A percentile compares a stretch with the other conserved stretches of the same genome.
Evolutionary conservation across 2,329 filamentous ascomycete genomes (phyloP).

Genomic region (Beauveria sp.): DNA sequence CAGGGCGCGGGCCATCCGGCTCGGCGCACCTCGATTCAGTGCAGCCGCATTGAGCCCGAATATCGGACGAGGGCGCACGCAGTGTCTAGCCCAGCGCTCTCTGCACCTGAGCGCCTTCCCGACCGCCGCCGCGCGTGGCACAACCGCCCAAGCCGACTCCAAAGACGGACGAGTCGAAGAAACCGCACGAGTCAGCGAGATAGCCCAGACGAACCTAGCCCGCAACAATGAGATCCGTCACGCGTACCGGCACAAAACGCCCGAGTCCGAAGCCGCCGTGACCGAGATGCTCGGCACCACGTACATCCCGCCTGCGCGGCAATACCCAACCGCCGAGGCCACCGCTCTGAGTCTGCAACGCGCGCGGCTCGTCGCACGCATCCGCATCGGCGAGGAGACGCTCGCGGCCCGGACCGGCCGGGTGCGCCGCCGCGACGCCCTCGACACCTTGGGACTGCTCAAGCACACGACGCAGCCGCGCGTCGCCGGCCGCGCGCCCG

Average conservation of each 20-base stretch:
- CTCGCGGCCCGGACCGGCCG: background rate
- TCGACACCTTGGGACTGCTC: slow-evolving; percentile 30
- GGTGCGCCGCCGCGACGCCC: background rate
- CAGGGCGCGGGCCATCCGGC: slow-evolving; percentile 1
- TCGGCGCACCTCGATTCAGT: background rate
- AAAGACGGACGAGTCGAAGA: background rate
- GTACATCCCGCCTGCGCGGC: slow-evolving; percentile 1
- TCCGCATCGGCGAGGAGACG: slow-evolving; percentile 5
- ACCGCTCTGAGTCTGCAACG: background rate
- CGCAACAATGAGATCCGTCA: background rate
- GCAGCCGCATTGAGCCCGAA: background rate
- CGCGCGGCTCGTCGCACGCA: slow-evolving; percentile 3
- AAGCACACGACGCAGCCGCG: slow-evolving; percentile 27
- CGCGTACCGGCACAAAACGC: slow-evolving; percentile 2
- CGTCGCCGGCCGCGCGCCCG: slow-evolving; percentile 16
- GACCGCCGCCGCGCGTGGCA: background rate
- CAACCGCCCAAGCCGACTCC: background rate
- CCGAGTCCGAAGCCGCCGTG: slow-evolving; percentile 5
- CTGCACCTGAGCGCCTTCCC: background rate
- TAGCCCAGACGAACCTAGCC: slow-evolving; percentile 4
- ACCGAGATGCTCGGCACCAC: background rate
- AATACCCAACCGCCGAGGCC: background rate
- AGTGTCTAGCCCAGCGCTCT: background rate
- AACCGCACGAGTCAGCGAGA: background rate
- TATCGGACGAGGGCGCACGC: background rate